These are phyloP conservation scores for Neckera pumila DNA, from an alignment of 225 moss, liverwort and hornwort genomes.

Conservation along the genomic window DNA sequence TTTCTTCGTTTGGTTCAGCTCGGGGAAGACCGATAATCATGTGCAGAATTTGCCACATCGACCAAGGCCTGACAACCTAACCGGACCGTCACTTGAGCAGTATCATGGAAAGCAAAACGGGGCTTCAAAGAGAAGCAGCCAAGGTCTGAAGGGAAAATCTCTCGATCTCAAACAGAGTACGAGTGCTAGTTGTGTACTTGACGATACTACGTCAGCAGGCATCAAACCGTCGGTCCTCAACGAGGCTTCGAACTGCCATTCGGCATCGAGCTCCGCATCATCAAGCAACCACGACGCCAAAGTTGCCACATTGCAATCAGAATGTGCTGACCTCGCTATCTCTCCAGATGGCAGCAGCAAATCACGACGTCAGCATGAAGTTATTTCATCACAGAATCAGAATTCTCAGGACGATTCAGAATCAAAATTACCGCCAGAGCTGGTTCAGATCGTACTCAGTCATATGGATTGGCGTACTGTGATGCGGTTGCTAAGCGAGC, in stretches of 20 bases:
- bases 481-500: not conserved
- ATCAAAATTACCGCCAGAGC: not conserved
- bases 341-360: not conserved
- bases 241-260: not conserved
- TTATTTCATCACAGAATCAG: not conserved
- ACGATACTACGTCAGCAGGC: not conserved
- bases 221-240: not conserved
- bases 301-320: not conserved
- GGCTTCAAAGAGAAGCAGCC: not conserved
- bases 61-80: rapidly evolving
- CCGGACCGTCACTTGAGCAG: not conserved
- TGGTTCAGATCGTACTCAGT: not conserved
- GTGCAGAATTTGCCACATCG: not conserved
- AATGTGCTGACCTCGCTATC: not conserved
- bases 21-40: rapidly evolving
- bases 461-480: not conserved
- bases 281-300: not conserved
- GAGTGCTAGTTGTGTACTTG: not conserved
- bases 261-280: not conserved
- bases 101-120: rapidly evolving
- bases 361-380: too few species aligned
- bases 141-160: not conserved
- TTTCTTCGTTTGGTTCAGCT: not conserved
- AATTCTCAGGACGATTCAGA: not conserved
- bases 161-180: not conserved